Evolutionary conservation across 2,329 filamentous ascomycete genomes (phyloP), one percentile per base, ranked within the genome.

Genomic region (Stagonosporopsis cucurbitacearum): DNA sequence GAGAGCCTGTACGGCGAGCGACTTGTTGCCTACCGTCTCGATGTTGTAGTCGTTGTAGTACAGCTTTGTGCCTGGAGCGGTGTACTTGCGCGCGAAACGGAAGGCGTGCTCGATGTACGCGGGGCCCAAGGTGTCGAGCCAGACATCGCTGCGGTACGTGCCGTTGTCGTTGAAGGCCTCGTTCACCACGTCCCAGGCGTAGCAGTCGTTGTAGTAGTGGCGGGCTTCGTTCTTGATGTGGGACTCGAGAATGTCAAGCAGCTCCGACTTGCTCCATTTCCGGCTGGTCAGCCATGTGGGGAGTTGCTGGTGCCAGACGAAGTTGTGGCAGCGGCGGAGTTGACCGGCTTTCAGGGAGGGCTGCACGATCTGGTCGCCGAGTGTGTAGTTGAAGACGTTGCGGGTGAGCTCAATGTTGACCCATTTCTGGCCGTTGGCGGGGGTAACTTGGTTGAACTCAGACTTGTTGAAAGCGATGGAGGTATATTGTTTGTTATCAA

Each of bases 31-130:
- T 7, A 80, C 77, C 4, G 72, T 77, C 73, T 88, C 86, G 60
- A 87, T 83, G 73, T 84, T 86, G 78, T 87, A 88, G 72, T 86
- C 84, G 70, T 86, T 86, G 74, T 84, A 84, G 68, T 85, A 86
- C 28, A 89, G 77, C 75, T 86, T 87, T 22, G 84, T 81, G 20
- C 75, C 68, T 0, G 83, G 81, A 54, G 85, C 82, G 1, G 82
- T 83, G 28, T 80, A 79, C 41, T 80, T 80, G 3, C 84, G 82
- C 1, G 83, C 80, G 20, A 70, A 69, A 22, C 77, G 71, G 76
- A 88, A 88, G 2, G 86, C 83, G 37, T 85, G 77, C 11, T 80
- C 76, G 51, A 88, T 80, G 73, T 83, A 89, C 37, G 79, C 78
- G 11, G 80, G 79, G 20, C 85, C 84, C 17, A 88, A 80, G 28